Conservation (phyloP, 352 stramenopile genomes). For the Phytophthora fragariaefolia region DNA sequence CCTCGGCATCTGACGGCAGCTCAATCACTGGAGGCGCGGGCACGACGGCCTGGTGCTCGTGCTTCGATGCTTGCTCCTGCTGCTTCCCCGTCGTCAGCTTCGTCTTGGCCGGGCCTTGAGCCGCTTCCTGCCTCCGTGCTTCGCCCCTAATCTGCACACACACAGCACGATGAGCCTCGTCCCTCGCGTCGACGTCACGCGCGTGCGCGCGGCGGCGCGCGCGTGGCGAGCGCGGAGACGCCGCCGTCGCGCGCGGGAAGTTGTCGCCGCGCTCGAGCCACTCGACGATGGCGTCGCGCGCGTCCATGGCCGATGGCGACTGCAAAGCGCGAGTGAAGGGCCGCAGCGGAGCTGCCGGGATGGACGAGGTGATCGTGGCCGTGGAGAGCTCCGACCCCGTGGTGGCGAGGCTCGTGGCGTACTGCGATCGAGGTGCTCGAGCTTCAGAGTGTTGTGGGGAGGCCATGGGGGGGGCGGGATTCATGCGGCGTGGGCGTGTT, state of each 20-base stretch:
- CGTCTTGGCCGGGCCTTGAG: background rate
- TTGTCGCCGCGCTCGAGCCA: slow-evolving; percentile 28
- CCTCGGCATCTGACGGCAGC: slow-evolving; percentile 6
- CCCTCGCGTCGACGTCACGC: background rate
- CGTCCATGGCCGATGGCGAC: slow-evolving; percentile 3
- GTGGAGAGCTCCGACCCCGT: slow-evolving; percentile 54
- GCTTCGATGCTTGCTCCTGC: background rate
- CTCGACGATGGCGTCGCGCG: slow-evolving; percentile 23
- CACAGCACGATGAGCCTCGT: background rate
- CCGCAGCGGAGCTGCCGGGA: slow-evolving; percentile 13
- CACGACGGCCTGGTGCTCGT: background rate
- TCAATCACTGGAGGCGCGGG: background rate
- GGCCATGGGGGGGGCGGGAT: background rate
- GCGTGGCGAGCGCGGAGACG: slow-evolving; percentile 8
- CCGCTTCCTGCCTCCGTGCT: background rate
- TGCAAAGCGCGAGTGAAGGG: slow-evolving; percentile 16
- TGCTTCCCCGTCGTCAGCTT: background rate
- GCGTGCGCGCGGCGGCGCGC: background rate
- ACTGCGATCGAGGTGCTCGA: slow-evolving; percentile 40
- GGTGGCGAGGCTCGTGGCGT: slow-evolving; percentile 47
- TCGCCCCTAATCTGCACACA: background rate
- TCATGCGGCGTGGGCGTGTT: background rate
- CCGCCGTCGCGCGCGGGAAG: slow-evolving; percentile 15
- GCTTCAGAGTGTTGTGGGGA: background rate
- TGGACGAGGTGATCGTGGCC: slow-evolving; percentile 52